Evolutionary conservation across 306 rosid species (phyloP).

Genomic region (Vicia sativa): DNA sequence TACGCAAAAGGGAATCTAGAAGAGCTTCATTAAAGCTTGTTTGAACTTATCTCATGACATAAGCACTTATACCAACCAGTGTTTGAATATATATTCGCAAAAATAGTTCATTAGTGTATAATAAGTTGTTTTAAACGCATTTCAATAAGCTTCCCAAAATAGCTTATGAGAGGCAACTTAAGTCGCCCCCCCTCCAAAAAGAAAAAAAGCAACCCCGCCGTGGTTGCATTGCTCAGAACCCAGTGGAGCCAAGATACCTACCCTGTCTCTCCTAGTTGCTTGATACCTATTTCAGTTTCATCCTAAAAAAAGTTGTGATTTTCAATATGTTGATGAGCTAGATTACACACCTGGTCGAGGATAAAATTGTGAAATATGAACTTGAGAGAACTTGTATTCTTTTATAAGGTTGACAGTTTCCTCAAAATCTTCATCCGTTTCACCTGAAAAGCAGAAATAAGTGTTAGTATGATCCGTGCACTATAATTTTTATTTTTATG

Average conservation of each 20-base stretch:
- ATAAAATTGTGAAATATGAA: slow-evolving; percentile 97
- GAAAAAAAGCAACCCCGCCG: not conserved
- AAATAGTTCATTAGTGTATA: not conserved
- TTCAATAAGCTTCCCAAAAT: slow-evolving; percentile 10
- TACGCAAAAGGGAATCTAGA: not conserved
- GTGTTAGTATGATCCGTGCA: slow-evolving; percentile 16
- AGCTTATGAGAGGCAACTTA: slow-evolving; percentile 7
- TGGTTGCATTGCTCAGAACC: not conserved
- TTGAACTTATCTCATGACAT: slow-evolving; percentile 1
- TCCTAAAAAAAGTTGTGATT: slow-evolving; percentile 22
- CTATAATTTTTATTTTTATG: not conserved
- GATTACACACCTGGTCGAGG: slow-evolving; percentile 85
- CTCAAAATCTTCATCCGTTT: slow-evolving; percentile 87
- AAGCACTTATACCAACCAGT: not conserved
- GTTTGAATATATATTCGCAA: not conserved
- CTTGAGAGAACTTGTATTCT: slow-evolving; percentile 83
- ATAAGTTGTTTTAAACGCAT: not conserved
- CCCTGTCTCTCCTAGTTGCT: slow-evolving; percentile 16
- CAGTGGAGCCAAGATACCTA: slow-evolving; percentile 15
- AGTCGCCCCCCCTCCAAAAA: not conserved
- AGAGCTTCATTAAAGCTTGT: not conserved
- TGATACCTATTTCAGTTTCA: slow-evolving; percentile 19
- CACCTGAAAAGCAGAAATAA: slow-evolving; percentile 66
- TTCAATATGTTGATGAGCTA: slow-evolving; percentile 6
- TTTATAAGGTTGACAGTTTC: slow-evolving; percentile 74